Conservation (phyloP, 2,329 filamentous ascomycete genomes). For the Xylaria sp. region DNA sequence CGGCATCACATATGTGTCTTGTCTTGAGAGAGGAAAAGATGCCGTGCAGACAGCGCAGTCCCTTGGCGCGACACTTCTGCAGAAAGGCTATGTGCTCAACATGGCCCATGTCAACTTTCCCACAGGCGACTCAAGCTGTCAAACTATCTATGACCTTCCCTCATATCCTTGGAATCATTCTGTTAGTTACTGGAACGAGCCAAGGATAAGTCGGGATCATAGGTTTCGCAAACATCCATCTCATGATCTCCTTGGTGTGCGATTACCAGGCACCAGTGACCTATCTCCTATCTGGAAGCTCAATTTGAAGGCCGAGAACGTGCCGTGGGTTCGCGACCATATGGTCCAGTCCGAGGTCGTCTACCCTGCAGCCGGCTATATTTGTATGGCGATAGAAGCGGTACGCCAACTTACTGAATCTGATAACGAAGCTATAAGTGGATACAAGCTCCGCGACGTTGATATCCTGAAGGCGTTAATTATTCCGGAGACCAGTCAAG, state of each 20-base stretch:
- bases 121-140: not conserved
- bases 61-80: slow-evolving; percentile 8
- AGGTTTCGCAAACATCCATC: slow-evolving; percentile 19
- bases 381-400: slow-evolving; percentile 39
- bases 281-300: slow-evolving; percentile 24
- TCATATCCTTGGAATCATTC: slow-evolving; percentile 40
- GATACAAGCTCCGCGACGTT: slow-evolving; percentile 31
- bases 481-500: slow-evolving; percentile 31
- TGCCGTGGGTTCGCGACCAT: slow-evolving; percentile 39
- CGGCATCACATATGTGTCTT: slow-evolving; percentile 29
- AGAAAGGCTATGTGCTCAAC: slow-evolving; percentile 25
- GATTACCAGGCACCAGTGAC: slow-evolving; percentile 7
- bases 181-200: slow-evolving; percentile 30
- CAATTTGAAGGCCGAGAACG: slow-evolving; percentile 24
- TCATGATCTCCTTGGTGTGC: slow-evolving; percentile 36
- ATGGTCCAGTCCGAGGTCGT: slow-evolving; percentile 27
- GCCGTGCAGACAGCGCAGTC: slow-evolving; percentile 23
- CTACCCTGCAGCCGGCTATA: slow-evolving; percentile 35
- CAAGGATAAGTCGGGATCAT: slow-evolving; percentile 27
- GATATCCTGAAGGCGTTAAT: slow-evolving; percentile 26
- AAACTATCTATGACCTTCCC: slow-evolving; percentile 29
- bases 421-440: not conserved
- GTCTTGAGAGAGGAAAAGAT: slow-evolving; percentile 35
- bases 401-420: slow-evolving; percentile 19
- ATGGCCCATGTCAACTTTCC: slow-evolving; percentile 27